phyloP scores from a whole-genome alignment of 106 monocot species.

The Iris macrosiphon region DNA sequence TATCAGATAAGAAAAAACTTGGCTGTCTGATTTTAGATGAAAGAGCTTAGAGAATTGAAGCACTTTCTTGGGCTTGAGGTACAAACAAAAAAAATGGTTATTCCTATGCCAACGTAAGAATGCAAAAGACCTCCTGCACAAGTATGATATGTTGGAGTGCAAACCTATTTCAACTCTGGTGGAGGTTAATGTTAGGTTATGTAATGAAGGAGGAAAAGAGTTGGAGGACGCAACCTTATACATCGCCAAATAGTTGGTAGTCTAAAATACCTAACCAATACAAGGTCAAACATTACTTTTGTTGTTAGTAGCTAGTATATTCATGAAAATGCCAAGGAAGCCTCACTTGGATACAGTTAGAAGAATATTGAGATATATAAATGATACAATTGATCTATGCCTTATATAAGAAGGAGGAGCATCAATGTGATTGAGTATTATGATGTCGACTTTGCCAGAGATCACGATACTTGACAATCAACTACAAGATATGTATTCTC shows the following conservation, averaged over 20 bases:
- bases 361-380: not conserved
- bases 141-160: not conserved
- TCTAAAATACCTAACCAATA: not conserved
- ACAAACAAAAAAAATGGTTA: not conserved
- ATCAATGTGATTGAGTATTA: not conserved
- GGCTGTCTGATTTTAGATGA: not conserved
- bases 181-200: not conserved
- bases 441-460: conserved; percentile 1
- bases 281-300: not conserved
- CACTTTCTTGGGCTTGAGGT: not conserved
- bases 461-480: not conserved
- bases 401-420: not conserved
- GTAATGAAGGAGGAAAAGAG: not conserved
- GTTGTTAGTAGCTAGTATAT: not conserved
- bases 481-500: not conserved
- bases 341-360: not conserved
- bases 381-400: not conserved
- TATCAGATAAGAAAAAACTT: not conserved
- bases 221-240: not conserved
- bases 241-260: not conserved
- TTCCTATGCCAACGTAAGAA: not conserved
- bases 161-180: not conserved
- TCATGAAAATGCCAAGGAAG: not conserved
- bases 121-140: not conserved
- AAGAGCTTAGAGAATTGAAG: not conserved